Percentiles rank a stretch among this genome's conserved stretches.
phyloP scores from a whole-genome alignment of 805 yeast genomes.

The Starmerella floricola region DNA sequence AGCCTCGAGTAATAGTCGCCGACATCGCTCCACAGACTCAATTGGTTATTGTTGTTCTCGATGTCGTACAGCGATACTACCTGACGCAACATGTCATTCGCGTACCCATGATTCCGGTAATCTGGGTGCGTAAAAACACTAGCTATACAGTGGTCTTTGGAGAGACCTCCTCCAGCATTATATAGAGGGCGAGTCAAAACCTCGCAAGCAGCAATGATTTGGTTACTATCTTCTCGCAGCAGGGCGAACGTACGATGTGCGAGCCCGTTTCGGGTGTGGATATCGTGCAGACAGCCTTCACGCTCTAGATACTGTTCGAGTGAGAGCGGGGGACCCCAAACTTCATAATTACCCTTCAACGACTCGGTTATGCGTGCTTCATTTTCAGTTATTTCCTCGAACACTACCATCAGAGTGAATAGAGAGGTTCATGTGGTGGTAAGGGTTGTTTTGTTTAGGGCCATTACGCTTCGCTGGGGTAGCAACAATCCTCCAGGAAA shows the following conservation, averaged over 20 bases:
- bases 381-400: slow-evolving; percentile 12
- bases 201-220: slow-evolving; percentile 11
- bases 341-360: slow-evolving; percentile 5
- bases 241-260: slow-evolving; percentile 8
- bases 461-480: no score
- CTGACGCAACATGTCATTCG: slow-evolving; percentile 2
- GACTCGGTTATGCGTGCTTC: not conserved
- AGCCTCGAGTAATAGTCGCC: slow-evolving; percentile 14
- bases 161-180: slow-evolving; percentile 4
- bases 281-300: slow-evolving; percentile 3
- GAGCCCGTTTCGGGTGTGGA: not conserved
- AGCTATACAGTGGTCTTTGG: slow-evolving; percentile 12
- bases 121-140: slow-evolving; percentile 9
- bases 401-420: not conserved
- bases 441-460: no score
- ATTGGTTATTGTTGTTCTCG: slow-evolving; percentile 1
- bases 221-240: not conserved
- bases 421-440: not conserved
- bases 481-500: no score
- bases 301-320: slow-evolving; percentile 9
- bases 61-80: not conserved
- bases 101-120: slow-evolving; percentile 9
- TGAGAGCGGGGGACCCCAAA: slow-evolving; percentile 12
- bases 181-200: slow-evolving; percentile 15
- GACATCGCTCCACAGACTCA: slow-evolving; percentile 18